Evolutionary conservation across 169 alveolate species (phyloP).

Genomic region (Eimeria tenella): DNA sequence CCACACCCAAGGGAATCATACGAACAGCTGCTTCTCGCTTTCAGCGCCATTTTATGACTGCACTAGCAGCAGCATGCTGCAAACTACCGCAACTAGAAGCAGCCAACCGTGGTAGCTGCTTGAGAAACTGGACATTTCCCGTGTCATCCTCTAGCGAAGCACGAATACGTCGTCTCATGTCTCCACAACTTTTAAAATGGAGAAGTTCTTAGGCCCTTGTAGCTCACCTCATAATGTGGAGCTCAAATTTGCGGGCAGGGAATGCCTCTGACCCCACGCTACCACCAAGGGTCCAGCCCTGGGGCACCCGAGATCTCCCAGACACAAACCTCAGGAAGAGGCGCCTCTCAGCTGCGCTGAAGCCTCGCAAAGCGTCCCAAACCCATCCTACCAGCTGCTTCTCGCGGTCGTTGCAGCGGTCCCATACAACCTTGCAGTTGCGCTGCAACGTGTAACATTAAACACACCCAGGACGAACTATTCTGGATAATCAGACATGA

Average conservation of each 20-base stretch:
- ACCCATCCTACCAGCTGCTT: slow-evolving; percentile 36
- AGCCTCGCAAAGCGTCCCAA: slow-evolving; percentile 58
- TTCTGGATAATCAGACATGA: background rate
- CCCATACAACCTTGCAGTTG: slow-evolving; percentile 68
- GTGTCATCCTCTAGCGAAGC: too few relatives aligned
- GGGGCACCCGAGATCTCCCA: slow-evolving; percentile 93
- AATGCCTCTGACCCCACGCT: background rate
- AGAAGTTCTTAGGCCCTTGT: too few relatives aligned
- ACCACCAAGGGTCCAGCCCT: slow-evolving; percentile 68
- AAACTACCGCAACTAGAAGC: too few relatives aligned
- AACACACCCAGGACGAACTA: background rate
- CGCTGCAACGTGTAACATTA: slow-evolving; percentile 39
- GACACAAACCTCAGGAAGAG: slow-evolving; percentile 92
- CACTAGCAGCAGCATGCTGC: too few relatives aligned
- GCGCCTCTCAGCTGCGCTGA: slow-evolving; percentile 79
- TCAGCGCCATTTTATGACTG: too few relatives aligned
- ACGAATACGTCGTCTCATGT: too few relatives aligned
- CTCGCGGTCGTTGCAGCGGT: slow-evolving; percentile 36
- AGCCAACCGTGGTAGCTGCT: too few relatives aligned
- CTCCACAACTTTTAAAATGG: too few relatives aligned
- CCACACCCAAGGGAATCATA: too few relatives aligned
- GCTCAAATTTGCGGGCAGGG: slow-evolving; percentile 88
- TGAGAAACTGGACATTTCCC: too few relatives aligned
- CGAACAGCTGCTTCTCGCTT: too few relatives aligned
- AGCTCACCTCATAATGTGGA: slow-evolving; percentile 85